A percentile compares a stretch with the other conserved stretches of the same genome.
These are phyloP conservation scores for Platanthera guangdongensis DNA, from an alignment of 106 monocot genomes.

Conservation along the genomic window DNA sequence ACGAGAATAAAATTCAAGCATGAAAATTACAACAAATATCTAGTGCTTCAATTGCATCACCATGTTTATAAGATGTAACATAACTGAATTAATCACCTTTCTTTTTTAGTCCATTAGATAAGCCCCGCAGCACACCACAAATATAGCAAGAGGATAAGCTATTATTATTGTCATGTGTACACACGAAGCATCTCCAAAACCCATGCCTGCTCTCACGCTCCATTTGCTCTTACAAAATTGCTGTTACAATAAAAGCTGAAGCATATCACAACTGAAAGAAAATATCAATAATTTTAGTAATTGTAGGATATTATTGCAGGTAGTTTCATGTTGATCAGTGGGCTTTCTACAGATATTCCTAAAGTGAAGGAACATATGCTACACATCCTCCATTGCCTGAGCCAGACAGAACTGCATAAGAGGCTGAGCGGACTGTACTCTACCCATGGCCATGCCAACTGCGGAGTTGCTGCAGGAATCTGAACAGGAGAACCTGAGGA, in stretches of 20 bases:
- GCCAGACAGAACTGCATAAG: no score
- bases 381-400: no score
- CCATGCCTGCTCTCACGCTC: neutral
- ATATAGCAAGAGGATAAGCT: conserved; percentile 40
- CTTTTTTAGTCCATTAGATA: conserved; percentile 11
- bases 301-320: neutral
- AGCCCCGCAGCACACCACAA: conserved; percentile 45
- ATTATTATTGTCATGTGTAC: conserved; percentile 48
- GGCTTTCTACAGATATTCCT: no score
- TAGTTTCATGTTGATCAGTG: no score
- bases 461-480: no score
- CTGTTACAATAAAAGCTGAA: neutral
- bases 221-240: neutral
- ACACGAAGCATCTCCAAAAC: conserved; percentile 45
- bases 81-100: conserved; percentile 30
- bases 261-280: conserved; percentile 1
- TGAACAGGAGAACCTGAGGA: no score
- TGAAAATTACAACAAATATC: conserved; percentile 1
- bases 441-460: no score
- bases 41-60: neutral
- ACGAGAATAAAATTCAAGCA: neutral
- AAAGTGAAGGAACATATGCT: no score
- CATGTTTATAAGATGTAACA: neutral
- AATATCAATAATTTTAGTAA: neutral
- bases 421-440: no score